These are phyloP conservation scores for Nitzschia putrida DNA, from an alignment of 108 stramenopile genomes.

Conservation along the genomic window DNA sequence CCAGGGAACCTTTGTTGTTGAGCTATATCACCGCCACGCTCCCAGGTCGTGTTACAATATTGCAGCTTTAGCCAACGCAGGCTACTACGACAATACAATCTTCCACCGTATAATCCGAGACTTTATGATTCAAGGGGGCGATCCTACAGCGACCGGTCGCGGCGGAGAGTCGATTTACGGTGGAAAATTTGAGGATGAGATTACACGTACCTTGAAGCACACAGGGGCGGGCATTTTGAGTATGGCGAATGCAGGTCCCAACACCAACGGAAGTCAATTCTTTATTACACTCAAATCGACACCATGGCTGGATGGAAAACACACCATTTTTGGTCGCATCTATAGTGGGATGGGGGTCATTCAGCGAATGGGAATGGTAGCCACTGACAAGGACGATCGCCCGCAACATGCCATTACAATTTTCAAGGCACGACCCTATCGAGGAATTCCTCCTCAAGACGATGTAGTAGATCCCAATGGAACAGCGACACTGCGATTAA, in stretches of 20 bases:
- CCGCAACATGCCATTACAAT: conserved; percentile 78
- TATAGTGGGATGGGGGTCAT: conserved; percentile 87
- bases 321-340: conserved; percentile 94
- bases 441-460: conserved; percentile 49
- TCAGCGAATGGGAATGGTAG: conserved; percentile 91
- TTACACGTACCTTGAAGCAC: conserved; percentile 84
- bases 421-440: conserved; percentile 51
- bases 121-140: conserved; percentile 97
- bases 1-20: conserved; percentile 74
- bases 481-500: conserved; percentile 11
- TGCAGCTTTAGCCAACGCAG: conserved; percentile 82
- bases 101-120: conserved; percentile 95
- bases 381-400: conserved; percentile 82
- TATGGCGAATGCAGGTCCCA: conserved; percentile 95
- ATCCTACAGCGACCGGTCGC: conserved; percentile 92
- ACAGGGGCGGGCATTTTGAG: conserved; percentile 82
- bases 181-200: conserved; percentile 92
- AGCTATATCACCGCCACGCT: conserved; percentile 77
- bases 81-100: conserved; percentile 90
- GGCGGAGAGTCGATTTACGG: conserved; percentile 82
- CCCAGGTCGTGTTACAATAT: conserved; percentile 83
- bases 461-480: conserved; percentile 5
- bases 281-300: conserved; percentile 90
- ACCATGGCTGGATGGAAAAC: conserved; percentile 90
- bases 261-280: conserved; percentile 95